Conservation (phyloP, 345 rosid species). For the Combretum micranthum region DNA sequence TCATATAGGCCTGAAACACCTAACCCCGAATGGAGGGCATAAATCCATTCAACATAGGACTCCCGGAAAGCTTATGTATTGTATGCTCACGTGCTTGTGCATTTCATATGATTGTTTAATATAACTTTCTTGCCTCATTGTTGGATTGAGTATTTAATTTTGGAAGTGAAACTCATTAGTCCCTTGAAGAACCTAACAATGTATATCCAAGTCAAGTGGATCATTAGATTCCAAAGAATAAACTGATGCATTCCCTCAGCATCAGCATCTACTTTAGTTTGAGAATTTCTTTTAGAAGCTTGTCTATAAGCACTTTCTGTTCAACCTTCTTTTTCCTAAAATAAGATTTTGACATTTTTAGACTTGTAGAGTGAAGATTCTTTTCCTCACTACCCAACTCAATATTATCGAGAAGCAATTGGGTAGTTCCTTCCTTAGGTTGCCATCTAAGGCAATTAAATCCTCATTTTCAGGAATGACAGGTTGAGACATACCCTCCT, state of each 20-base stretch:
- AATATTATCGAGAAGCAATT: no score
- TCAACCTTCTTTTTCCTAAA: conserved; percentile 6
- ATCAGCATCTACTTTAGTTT: conserved; percentile 5
- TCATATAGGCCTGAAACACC: no score
- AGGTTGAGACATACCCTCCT: conserved; percentile 5
- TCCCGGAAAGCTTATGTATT: no score
- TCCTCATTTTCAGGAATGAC: conserved; percentile 10
- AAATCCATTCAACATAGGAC: no score
- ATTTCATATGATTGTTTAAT: no score
- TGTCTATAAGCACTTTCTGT: conserved; percentile 15
- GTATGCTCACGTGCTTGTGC: no score
- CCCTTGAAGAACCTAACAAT: conserved; percentile 6
- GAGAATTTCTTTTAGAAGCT: conserved; percentile 9
- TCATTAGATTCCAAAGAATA: conserved; percentile 9
- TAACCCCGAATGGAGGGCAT: no score
- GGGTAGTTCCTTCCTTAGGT: neutral
- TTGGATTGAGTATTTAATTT: no score
- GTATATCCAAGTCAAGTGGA: conserved; percentile 11
- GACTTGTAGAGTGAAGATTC: neutral
- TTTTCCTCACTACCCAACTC: conserved; percentile 1
- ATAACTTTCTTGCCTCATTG: no score
- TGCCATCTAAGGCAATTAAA: conserved; percentile 12
- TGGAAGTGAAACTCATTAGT: no score
- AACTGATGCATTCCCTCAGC: conserved; percentile 5
- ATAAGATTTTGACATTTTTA: no score